Evolutionary conservation across 2,329 filamentous ascomycete genomes (phyloP).

Genomic region (Trichoderma brevicompactum): DNA sequence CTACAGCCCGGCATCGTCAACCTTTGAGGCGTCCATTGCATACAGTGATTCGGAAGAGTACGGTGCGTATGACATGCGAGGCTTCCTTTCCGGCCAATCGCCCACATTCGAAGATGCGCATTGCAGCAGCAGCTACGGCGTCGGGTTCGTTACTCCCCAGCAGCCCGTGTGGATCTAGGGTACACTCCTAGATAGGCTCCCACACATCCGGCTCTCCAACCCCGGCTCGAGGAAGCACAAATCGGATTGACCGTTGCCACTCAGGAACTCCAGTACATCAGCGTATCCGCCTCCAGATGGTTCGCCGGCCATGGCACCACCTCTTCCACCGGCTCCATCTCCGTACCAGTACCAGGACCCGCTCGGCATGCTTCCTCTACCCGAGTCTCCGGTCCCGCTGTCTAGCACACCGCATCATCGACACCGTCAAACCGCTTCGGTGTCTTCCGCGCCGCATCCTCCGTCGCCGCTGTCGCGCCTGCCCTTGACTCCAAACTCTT

Average conservation of each 20-base stretch:
- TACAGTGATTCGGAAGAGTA: constrained; percentile 68
- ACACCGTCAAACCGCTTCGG: constrained; percentile 46
- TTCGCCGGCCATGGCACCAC: constrained; percentile 43
- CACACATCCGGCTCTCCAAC: constrained; percentile 41
- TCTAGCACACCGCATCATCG: constrained; percentile 43
- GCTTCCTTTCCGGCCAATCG: constrained; percentile 50
- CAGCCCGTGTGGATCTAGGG: constrained; percentile 65
- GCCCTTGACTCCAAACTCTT: constrained; percentile 37
- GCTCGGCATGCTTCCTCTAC: constrained; percentile 50
- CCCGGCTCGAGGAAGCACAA: constrained; percentile 46
- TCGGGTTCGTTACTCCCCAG: constrained; percentile 67
- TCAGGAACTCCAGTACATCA: constrained; percentile 56
- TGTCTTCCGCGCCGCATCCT: constrained; percentile 44
- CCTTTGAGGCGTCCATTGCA: constrained; percentile 63
- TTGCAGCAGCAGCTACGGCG: constrained; percentile 47
- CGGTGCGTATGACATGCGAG: constrained; percentile 52
- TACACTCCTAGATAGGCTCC: constrained; percentile 42
- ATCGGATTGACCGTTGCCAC: constrained; percentile 60
- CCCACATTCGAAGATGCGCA: constrained; percentile 51
- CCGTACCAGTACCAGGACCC: constrained; percentile 51
- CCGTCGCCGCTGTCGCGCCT: constrained; percentile 43
- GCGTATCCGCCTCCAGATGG: constrained; percentile 52
- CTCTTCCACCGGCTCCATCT: constrained; percentile 48
- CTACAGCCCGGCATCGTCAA: constrained; percentile 67
- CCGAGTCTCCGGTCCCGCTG: constrained; percentile 50